Evolutionary conservation across 1,139 yeast genomes (phyloP).

Genomic region (Yamadazyma triangularis): DNA sequence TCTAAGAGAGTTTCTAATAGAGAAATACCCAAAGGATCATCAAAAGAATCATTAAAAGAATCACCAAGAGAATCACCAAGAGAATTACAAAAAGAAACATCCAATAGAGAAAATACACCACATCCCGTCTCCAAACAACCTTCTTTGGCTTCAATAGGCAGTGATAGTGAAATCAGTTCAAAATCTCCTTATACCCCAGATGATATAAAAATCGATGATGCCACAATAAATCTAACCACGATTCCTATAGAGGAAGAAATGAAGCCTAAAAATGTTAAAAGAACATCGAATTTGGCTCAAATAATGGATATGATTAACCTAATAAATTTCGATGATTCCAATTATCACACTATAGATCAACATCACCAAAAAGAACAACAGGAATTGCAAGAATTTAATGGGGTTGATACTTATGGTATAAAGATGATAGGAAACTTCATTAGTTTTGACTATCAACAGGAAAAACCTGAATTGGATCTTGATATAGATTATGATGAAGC

Average conservation of each 20-base stretch:
- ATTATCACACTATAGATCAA: neutral
- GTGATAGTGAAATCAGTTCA: neutral
- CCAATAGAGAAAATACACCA: too few species aligned
- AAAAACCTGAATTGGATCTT: conserved; percentile 4
- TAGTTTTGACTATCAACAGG: conserved; percentile 8
- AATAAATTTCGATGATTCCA: conserved; percentile 7
- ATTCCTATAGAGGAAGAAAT: conserved; percentile 1
- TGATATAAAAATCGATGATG: neutral
- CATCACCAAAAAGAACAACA: neutral
- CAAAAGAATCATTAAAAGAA: neutral
- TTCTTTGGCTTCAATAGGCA: too few species aligned
- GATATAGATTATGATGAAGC: conserved; percentile 6
- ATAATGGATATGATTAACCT: conserved; percentile 12
- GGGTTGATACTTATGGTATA: conserved; percentile 6
- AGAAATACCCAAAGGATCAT: neutral
- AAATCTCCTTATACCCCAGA: neutral
- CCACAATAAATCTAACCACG: neutral
- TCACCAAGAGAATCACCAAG: too few species aligned
- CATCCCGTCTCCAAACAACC: too few species aligned
- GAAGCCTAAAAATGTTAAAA: conserved; percentile 4
- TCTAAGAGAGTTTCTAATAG: too few species aligned
- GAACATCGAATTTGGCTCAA: conserved; percentile 10
- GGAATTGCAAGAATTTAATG: conserved; percentile 4
- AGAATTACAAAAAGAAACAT: too few species aligned
- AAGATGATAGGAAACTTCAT: conserved; percentile 5